Evolutionary conservation across 495 filamentous ascomycete genomes (phyloP), one percentile per base, ranked within the genome.

Genomic region (Aspergillus ostianus): DNA sequence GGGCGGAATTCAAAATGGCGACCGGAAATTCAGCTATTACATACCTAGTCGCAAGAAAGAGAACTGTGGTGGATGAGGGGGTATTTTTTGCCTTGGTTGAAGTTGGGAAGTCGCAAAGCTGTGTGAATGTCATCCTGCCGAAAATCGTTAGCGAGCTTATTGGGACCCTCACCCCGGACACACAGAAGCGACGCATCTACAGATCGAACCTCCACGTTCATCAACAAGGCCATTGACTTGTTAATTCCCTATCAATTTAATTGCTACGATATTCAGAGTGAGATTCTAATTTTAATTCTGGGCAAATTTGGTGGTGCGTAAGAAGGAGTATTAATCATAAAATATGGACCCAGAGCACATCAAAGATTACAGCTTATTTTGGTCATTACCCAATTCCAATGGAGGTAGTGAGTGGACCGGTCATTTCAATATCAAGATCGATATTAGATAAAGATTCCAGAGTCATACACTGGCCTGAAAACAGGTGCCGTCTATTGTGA

Each of bases 141-240:
- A 80, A 78, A 77, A 74, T 74, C 73, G 75, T 77, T 80, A 78
- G 74, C 74, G 75, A 80, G 75, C 74, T 70, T 67, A 72, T 72
- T 68, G 60, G 59, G 64, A 62, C 74, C 65, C 72, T 68, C 73
- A 57, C 67, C 67, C 67, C 64, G 59, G 64, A 71, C 70, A 66
- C 65, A 59, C 60, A 62, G 50, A 62, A 60, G 44, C 62, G 50
- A 53, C 51, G 51, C 36, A 59, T 63, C 64, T 70, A 73, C 72
- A 70, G 57, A 69, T 59, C 67, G 60, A 62, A 67, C 47, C 47
- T 49, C 63, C 64, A 67, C 60, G 55, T 63, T 55, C 17, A 44
- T 48, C 60, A 55, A 32, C 53, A 65, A 26, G 54, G 12, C 6
- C 47, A 49, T 21, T 6, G 3, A 9, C 21, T 21, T 49, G n/a